Evolutionary conservation across 352 stramenopile genomes (phyloP).

Genomic region (Phytophthora ramorum): DNA sequence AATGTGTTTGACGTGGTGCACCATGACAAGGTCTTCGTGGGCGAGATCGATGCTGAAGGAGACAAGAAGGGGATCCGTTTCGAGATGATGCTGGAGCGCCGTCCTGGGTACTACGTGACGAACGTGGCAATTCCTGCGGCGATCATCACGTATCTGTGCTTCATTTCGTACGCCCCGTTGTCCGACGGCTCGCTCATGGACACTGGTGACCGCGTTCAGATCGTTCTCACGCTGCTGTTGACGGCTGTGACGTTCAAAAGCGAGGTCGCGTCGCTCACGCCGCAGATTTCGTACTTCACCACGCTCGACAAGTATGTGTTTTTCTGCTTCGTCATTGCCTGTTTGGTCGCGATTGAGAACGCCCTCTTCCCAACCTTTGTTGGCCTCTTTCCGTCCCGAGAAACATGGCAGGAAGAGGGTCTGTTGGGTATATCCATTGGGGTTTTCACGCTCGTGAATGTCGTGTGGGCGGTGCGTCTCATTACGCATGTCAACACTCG

Average conservation of each 20-base stretch:
- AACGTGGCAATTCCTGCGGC: slow-evolving; percentile 55
- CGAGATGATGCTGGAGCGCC: slow-evolving; percentile 64
- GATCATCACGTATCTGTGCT: slow-evolving; percentile 66
- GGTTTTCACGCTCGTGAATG: slow-evolving; percentile 51
- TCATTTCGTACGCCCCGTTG: slow-evolving; percentile 55
- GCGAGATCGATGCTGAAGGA: slow-evolving; percentile 40
- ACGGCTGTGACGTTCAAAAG: slow-evolving; percentile 73
- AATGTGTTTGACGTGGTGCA: slow-evolving; percentile 66
- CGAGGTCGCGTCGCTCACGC: slow-evolving; percentile 52
- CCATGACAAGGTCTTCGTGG: slow-evolving; percentile 60
- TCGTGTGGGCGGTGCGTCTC: slow-evolving; percentile 40
- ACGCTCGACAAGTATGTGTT: slow-evolving; percentile 69
- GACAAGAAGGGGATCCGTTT: slow-evolving; percentile 57
- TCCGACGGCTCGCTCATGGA: slow-evolving; percentile 47
- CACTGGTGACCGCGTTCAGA: slow-evolving; percentile 57
- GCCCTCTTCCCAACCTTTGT: slow-evolving; percentile 51
- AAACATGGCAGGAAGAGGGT: slow-evolving; percentile 38
- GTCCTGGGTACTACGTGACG: slow-evolving; percentile 60
- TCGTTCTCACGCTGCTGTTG: slow-evolving; percentile 65
- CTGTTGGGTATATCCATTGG: slow-evolving; percentile 44
- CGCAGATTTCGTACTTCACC: slow-evolving; percentile 74
- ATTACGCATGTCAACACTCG: slow-evolving; percentile 40
- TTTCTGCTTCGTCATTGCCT: slow-evolving; percentile 69
- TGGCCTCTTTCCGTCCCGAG: slow-evolving; percentile 15
- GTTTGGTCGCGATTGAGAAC: slow-evolving; percentile 62